Base-by-base conservation (phyloP, 106 monocot species). In the Dioscorea zingiberensis region DNA sequence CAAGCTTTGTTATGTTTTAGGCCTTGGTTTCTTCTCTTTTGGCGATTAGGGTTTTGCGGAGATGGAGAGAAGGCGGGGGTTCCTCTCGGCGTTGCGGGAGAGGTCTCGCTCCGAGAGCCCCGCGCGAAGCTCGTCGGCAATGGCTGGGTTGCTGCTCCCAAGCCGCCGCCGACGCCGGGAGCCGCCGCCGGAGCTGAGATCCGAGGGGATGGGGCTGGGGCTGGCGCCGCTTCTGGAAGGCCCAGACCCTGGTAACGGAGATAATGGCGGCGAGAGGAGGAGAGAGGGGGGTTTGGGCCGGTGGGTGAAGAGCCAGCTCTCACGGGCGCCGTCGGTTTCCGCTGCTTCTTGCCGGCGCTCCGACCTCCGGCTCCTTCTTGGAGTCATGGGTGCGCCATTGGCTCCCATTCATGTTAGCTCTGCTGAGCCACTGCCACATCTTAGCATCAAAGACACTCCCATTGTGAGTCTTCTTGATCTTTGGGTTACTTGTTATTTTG, bases 371-470 rank as follows among this genome's bases (percentile, higher is more conserved):
- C 73, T 88, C 55, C 81, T 88, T 5, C 78, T 84, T 19, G 88
- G 88, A 15, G 84, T 88, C 21, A 78, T 88, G 81, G 88, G 78
- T 18, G 84, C 88, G 15, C 88, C 84, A 4, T 84, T 88, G 14
- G 81, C 81, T 23, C 88, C 88, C 6, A 53, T 88, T 38, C 74
- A 81, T 53, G 84, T 88, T 69, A 68, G 74, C 67, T 51, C 73
- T 27, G 70, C 78, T 59, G 83, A 90, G 51, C 83, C 83, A 2
- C 55, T 90, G 30, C 90, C 83, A 9, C 85, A 78, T 45, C 86
- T 90, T 22, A 90, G 90, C 81, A 81, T 90, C 66, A 90, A 90
- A 27, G 86, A 90, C 49, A 83, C 90, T 10, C 85, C 90, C 72
- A 85, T 83, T 63, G 90, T 90, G 47, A 85, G 38, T 8, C 10